Conservation (phyloP, 129 eudicot species). For the Pulicaria dysenterica region DNA sequence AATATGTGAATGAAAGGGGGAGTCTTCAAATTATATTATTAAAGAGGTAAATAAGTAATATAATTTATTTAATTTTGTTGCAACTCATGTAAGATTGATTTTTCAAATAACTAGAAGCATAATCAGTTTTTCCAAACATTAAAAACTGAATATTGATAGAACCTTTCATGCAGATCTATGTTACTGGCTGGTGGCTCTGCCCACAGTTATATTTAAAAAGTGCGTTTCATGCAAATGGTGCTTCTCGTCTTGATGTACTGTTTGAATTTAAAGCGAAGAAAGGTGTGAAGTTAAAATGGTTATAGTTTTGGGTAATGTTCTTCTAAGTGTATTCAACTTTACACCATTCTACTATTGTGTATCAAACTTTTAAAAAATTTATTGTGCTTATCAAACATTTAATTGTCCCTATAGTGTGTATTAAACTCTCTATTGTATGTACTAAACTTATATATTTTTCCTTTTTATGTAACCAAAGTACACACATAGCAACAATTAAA, state of each 20-base stretch:
- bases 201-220: conserved; percentile 89
- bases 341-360: too few species aligned
- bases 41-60: background rate
- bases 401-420: too few species aligned
- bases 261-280: conserved; percentile 92
- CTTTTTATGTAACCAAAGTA: too few species aligned
- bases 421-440: too few species aligned
- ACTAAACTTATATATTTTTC: too few species aligned
- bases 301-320: background rate
- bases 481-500: too few species aligned
- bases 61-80: background rate
- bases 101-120: background rate
- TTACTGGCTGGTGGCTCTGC: conserved; percentile 99
- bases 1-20: background rate
- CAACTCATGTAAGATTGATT: background rate
- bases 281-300: conserved; percentile 81
- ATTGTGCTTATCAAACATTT: background rate
- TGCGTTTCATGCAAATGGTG: conserved; percentile 62
- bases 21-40: background rate
- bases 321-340: too few species aligned
- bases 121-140: background rate
- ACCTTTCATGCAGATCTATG: conserved; percentile 63
- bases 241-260: conserved; percentile 80
- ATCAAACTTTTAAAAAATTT: background rate
- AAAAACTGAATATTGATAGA: conserved; percentile 9